Conservation (phyloP, 495 filamentous ascomycete genomes). For the Glutinoglossum americanum region DNA sequence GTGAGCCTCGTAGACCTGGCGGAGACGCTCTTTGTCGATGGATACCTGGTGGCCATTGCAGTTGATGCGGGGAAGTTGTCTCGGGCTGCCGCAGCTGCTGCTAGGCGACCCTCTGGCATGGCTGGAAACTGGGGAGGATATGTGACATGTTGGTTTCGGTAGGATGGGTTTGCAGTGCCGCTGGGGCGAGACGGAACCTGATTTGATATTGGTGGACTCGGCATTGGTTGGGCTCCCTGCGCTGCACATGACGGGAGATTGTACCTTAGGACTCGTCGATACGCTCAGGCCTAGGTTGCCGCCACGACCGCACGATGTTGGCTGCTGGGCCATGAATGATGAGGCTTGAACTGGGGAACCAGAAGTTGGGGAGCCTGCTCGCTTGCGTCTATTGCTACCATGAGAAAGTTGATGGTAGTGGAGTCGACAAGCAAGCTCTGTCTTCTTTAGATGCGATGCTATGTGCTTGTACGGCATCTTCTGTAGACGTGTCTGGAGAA, state of each 20-base stretch:
- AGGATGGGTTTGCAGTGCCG: slow-evolving; percentile 4
- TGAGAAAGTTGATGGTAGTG: slow-evolving; percentile 72
- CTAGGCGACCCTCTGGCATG: neutral
- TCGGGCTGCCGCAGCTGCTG: neutral
- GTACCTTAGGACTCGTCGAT: neutral
- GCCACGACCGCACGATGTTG: neutral
- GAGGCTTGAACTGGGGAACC: neutral
- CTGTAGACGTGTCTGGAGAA: slow-evolving; percentile 60
- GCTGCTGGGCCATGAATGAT: neutral
- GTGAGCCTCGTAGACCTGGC: slow-evolving; percentile 44
- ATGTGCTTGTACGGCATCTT: slow-evolving; percentile 86
- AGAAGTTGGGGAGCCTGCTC: slow-evolving; percentile 39
- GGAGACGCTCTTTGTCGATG: slow-evolving; percentile 46
- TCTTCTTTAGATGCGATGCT: slow-evolving; percentile 63
- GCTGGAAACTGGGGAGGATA: slow-evolving; percentile 2
- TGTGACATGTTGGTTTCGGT: slow-evolving; percentile 1
- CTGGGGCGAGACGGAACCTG: neutral
- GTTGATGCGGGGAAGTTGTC: slow-evolving; percentile 20
- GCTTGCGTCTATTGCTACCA: slow-evolving; percentile 51
- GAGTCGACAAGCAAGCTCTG: slow-evolving; percentile 62
- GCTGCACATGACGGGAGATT: neutral
- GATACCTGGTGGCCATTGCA: slow-evolving; percentile 1
- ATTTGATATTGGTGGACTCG: neutral
- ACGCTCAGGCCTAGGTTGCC: neutral
- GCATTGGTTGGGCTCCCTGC: neutral